These are phyloP conservation scores for Alternaria viburni DNA, from an alignment of 2,329 filamentous ascomycete genomes.

Conservation along the genomic window DNA sequence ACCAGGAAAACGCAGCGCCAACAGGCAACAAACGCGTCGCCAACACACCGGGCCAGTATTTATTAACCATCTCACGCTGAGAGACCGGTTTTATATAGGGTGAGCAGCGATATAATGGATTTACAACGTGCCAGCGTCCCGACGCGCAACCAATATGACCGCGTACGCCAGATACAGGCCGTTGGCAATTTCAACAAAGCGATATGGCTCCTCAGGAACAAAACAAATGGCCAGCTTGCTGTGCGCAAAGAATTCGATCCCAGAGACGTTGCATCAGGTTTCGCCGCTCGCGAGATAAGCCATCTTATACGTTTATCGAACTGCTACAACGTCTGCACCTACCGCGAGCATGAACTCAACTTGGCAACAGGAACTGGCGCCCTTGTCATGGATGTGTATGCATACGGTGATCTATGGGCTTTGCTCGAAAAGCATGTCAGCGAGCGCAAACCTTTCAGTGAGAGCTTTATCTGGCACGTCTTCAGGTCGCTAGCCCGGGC, in stretches of 20 bases:
- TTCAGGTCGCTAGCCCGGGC: background rate
- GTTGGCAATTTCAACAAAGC: background rate
- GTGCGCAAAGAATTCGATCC: background rate
- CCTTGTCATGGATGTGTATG: background rate
- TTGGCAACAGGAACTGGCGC: background rate
- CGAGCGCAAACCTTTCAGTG: background rate
- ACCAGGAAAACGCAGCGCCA: background rate
- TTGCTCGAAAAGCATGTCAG: background rate
- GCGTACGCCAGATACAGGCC: background rate
- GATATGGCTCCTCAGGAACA: background rate
- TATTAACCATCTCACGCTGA: background rate
- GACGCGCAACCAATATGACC: background rate
- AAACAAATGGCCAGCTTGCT: background rate
- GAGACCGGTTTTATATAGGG: background rate
- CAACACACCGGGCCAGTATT: background rate
- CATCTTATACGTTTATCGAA: background rate
- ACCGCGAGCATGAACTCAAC: background rate
- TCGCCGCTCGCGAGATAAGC: background rate
- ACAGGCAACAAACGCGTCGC: background rate
- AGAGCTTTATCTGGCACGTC: background rate
- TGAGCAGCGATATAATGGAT: background rate
- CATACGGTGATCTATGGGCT: background rate
- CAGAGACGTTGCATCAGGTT: background rate
- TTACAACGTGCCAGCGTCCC: background rate
- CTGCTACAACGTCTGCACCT: background rate